Base-by-base conservation (phyloP, 140 eudicot species). In the Senecio squalidus region DNA sequence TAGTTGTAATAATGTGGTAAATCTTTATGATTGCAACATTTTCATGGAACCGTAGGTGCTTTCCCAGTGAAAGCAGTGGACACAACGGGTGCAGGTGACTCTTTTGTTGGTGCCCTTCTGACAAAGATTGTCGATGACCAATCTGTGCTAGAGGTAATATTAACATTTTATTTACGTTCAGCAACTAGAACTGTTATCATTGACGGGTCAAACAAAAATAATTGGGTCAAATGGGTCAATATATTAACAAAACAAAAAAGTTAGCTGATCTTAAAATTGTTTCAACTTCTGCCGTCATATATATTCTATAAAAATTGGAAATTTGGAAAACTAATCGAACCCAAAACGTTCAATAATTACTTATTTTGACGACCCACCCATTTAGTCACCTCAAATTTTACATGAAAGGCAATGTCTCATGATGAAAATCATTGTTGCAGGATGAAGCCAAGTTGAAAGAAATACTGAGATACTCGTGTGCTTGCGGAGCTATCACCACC, bases 21-120 rank as follows among this genome's bases (percentile, higher is more conserved):
- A 45, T 31, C 39, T 36, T 38, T 38, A 58, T 5, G 9, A 50
- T 23, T 74, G 64, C 68, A 89, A 95, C 58, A 66, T 57, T 89
- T 85, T 69, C 84, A 70, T 40, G 97, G 95, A 52, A 33, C 71
- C 0, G 74, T 89, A 4, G 74, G 68, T 1, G 94, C 74, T 1
- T 82, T 80, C 55, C 73, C 67, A 1, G 95, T 85, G 30, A 76
- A 85, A 10, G 71, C 94, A 2, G 89, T 85, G 26, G 97, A 89
- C 74, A 89, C 97, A 61, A 89, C 97, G 0, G 97, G 97, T 34
- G 97, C 95, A 0, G 97, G 97, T 22, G 97, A 89, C 73, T 82
- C 97, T 11, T 89, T 89, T 28, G 92, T 89, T 17, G 97, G 97
- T 53, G 94, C 97, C 20, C 80, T 89, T 1, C 68, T 89, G 2